Base-by-base conservation (phyloP, 805 yeast genomes). In the Hanseniaspora occidentalis region DNA sequence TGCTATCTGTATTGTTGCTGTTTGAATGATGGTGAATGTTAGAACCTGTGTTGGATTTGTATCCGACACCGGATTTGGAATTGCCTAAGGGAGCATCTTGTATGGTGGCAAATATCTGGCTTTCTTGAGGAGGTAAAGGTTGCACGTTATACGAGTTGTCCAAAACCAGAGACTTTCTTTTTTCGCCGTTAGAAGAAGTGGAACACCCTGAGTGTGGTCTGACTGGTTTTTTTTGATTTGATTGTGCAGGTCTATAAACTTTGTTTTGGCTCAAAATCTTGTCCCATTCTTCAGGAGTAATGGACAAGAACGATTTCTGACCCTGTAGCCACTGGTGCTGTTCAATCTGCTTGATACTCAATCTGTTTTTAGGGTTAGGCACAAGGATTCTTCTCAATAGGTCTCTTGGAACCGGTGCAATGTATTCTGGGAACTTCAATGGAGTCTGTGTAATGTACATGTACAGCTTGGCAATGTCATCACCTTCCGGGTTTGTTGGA, bases 401-500 rank as follows among this genome's bases (percentile, higher is more conserved):
- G 62, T 92, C 96, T 59, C 98, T 73, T 4, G 97, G 92, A 57
- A 84, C 69, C 2, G 96, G 94, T 33, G 78, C 79, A 42, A 92
- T 76, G 56, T 84, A 88, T 57, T 88, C 96, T 0, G 98, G 98
- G 61, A 92, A 92, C 3, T 96, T 92, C 52, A 92, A 67, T 3
- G 95, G 84, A 1, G 96, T 85, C 39, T 78, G 71, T 19, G 96
- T 85, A 47, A 92, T 92, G 63, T 92, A 92, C 54, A 80, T 84
- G 64, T 92, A 92, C 45, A 92, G 68, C 55, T 81, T 79, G 18
- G 88, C 84, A 54, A 92, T 89, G 60, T 92, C 94, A 42, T 88
- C 83, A 39, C 96, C 95, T 57, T 89, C 96, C 26, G 96, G 97
- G 55, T 92, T 92, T 41, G 82, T 80, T 17, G 95, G 92, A 58